Base-by-base conservation (phyloP, 1,139 yeast species). In the Protomyces arabidopsidicola region DNA sequence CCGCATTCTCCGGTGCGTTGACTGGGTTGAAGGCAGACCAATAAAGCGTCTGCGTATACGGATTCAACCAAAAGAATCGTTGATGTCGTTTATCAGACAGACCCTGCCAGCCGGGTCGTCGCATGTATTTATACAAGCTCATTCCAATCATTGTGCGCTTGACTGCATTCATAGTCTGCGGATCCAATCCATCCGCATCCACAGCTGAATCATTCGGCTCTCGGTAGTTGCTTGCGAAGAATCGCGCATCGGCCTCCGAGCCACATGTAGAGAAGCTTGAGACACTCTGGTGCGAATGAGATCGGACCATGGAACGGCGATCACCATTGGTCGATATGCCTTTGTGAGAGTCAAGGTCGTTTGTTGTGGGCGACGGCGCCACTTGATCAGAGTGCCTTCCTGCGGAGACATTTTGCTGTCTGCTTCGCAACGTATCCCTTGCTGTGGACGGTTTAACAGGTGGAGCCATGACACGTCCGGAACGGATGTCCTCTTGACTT, bases 1-100 rank as follows among this genome's bases (percentile, higher is more conserved):
- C 85, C 14, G 68, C 69, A 69, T 85, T 85, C 45, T 66, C 67
- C 6, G 86, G 84, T 66, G 87, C 75, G 0, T 54, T 55, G 38
- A 87, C 88, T 1, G 98, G 98, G 72, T 88, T 89, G 10, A 84
- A 81, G 16, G 83, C 82, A 9, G 93, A 86, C 98, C 98, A 93
- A 74, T 90, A 90, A 65, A 93, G 79, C 0, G 97, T 89, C 77
- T 90, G 77, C 2, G 95, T 87, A 74, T 90, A 91, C 8, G 98
- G 98, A 75, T 93, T 96, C 52, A 93, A 85, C 98, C 98, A 93
- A 81, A 93, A 93, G 75, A 85, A 93, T 68, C 98, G 81, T 72
- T 88, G 95, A 72, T 93, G 98, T 66, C 98, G 82, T 60, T 82
- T 83, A 65, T 88, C 93, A 0, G 95, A 83, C 53, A 90, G 82